Base-by-base conservation (phyloP, 2,329 filamentous ascomycete species). In the Leptographium wingfieldii region DNA sequence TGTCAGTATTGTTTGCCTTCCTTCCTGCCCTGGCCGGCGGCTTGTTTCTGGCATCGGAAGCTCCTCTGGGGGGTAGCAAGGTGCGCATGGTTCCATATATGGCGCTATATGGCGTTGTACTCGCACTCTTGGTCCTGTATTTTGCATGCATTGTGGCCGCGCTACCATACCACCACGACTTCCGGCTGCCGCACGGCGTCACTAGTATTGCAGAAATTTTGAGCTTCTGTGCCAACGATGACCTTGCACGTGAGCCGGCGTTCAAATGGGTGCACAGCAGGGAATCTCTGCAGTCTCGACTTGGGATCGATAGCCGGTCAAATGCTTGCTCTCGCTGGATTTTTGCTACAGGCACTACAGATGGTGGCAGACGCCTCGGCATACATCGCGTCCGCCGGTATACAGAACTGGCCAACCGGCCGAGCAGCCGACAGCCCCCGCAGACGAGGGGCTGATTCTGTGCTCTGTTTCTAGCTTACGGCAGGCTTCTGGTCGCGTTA, bases 151-250 rank as follows among this genome's bases (percentile, higher is more conserved):
- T 92, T 57, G 68, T 81, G 51, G 71, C 81, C 6, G 73, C 90
- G 60, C 73, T 87, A 16, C 64, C 63, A 66, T 73, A 76, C 14
- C 80, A 88, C 16, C 73, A 76, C 51, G 75, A 78, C 48, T 82
- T 85, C 65, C 76, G 85, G 51, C 79, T 95, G 1, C 90, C 90
- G 0, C 90, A 95, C 69, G 78, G 79, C 5, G 84, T 88, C 49
- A 81, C 79, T 62, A 89, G 81, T 55, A 77, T 95, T 22, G 87
- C 88, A 1, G 90, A 92, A 69, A 77, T 92, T 27, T 80, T 95
- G 65, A 86, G 84, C 68, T 92, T 92, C 69, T 77, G 92, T 51
- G 84, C 88, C 61, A 85, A 86, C 65, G 85, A 85, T 52, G 85
- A 86, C 29, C 75, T 95, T 22, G 75, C 89, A 2, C 77, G 81